Evolutionary conservation across 208 protist species (phyloP), one percentile per base, ranked within the genome.

Genomic region (Herpetomonas muscarum): DNA sequence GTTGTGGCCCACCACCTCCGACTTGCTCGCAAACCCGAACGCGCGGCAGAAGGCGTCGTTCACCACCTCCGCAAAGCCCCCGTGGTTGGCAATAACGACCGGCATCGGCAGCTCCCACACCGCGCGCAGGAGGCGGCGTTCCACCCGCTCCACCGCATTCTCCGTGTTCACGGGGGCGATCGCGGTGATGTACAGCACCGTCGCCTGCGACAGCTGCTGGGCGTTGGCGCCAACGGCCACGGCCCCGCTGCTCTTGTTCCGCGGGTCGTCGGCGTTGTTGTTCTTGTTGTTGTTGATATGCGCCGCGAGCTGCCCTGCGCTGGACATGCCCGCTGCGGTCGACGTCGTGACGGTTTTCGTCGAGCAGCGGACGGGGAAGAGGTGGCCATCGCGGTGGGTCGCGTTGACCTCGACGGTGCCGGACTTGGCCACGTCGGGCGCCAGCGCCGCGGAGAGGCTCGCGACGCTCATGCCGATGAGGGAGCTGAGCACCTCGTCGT

Each of bases 1-100:
- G 34, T 80, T 70, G 30, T 74, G n/a, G 19, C 70, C 70, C 0
- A 80, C 17, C 13, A 67, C 19, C 17, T 72, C 68, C 10, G 17
- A 52, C 10, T 22, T 37, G n/a, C 25, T 36, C 15, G 21, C n/a
- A 36, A 64, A 71, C 21, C 61, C 61, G 29, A 72, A 72, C 26
- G 45, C 19, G 10, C 26, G 9, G 13, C 17, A 44, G 15, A 54
- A 22, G 13, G 56, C 47, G 22, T 5, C 21, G 44, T 67, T 68
- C n/a, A 72, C 56, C 13, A 36, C 22, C 17, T 61, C 30, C 3
- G 71, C 47, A 15, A 44, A 60, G 49, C 68, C 68, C 10, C 29
- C 21, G 48, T 21, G 26, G 28, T 37, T 59, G n/a, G 31, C 61
- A 25, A 67, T 34, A 39, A 70, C 32, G 15, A 57, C 55, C n/a